Evolutionary conservation across 805 yeast species (phyloP).

Genomic region (Hanseniaspora occidentalis): DNA sequence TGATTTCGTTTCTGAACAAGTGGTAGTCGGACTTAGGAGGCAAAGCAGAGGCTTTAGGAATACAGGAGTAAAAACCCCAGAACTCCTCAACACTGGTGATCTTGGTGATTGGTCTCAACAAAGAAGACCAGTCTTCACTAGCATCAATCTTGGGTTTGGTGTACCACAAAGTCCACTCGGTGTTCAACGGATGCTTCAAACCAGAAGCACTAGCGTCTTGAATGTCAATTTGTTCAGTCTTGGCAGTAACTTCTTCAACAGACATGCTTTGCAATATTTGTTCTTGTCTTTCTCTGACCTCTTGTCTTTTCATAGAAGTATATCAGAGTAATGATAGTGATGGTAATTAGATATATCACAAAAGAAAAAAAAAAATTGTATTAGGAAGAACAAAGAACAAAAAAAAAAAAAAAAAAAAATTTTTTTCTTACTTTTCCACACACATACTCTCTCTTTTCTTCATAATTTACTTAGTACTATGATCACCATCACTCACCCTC

Average conservation of each 20-base stretch:
- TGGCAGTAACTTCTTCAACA: constrained; percentile 24
- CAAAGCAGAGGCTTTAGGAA: constrained; percentile 83
- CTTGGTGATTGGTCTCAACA: constrained; percentile 83
- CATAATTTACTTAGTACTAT: too few species aligned
- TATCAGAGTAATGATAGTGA: too few species aligned
- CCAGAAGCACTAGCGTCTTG: constrained; percentile 21
- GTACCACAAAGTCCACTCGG: constrained; percentile 95
- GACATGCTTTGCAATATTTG: constrained; percentile 19
- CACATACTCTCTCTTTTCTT: too few species aligned
- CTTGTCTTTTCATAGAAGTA: too few species aligned
- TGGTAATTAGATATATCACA: too few species aligned
- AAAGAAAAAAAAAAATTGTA: too few species aligned
- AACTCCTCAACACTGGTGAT: constrained; percentile 95
- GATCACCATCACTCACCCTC: too few species aligned
- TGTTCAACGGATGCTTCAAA: constrained; percentile 68
- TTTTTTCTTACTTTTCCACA: too few species aligned
- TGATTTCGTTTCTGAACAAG: constrained; percentile 82
- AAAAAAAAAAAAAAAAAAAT: neutral
- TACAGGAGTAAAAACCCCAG: constrained; percentile 94
- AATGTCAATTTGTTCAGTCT: constrained; percentile 16
- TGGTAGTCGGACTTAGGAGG: constrained; percentile 92
- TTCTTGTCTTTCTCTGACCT: too few species aligned
- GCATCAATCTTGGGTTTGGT: constrained; percentile 79
- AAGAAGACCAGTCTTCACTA: constrained; percentile 81
- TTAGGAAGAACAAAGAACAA: neutral